Evolutionary conservation across 352 stramenopile species (phyloP), one percentile per base, ranked within the genome.

Genomic region (Blastocystis sp.): DNA sequence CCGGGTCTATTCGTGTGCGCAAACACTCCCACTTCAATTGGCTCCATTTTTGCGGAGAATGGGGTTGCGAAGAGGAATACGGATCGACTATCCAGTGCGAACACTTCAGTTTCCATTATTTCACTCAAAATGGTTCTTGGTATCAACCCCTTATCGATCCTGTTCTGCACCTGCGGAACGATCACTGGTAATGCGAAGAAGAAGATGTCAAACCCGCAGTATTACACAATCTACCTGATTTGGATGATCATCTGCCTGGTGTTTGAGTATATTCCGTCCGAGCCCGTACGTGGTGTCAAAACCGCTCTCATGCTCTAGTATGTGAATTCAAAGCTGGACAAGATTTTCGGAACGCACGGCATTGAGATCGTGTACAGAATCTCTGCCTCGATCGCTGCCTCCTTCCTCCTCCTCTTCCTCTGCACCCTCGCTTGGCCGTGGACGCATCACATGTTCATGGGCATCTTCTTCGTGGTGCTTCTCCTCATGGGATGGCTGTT

Each of bases 141-240:
- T 34, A 34, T 34, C 28, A 34, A 34, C 28, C 28, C 28, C 28
- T 34, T 34, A 34, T 34, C 28, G 28, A 34, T 34, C 28, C 28
- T 71, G 19, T 71, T 38, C 2, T 71, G 4, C 17, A 41, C 48
- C 4, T 71, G 34, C 64, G 40, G 64, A 23, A 40, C 48, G 4
- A 38, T 71, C 7, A 34, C 21, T n/a, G 45, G 69, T 34, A 79
- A 79, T 40, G n/a, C 21, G 7, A 28, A 28, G 28, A 79, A 79
- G 69, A 79, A 76, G 53, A 76, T 76, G 66, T 38, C n/a, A 14
- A 76, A 76, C 66, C 53, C 48, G 28, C 48, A 76, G n/a, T 76
- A 76, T 11, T 76, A 56, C 66, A 21, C 66, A 2, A 45, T 48
- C 38, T 76, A 52, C 48, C 21, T 76, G 66, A 2, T 76, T 4